A percentile compares a stretch with the other conserved stretches of the same genome.
Conservation (phyloP, 1,284 basidiomycete species). For the Testicularia cyperi region DNA sequence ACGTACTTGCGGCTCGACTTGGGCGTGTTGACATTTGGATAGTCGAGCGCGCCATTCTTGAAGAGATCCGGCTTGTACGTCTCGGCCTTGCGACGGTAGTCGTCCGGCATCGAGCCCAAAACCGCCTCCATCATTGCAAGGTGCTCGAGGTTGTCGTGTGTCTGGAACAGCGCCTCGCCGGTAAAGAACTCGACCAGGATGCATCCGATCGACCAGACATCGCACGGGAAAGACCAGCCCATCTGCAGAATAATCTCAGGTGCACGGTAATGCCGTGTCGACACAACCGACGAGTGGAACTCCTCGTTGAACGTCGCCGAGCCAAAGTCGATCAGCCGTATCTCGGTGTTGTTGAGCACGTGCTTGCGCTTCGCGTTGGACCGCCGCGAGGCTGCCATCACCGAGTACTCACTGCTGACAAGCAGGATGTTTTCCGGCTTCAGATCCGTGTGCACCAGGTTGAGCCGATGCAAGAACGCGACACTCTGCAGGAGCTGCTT, state of each 20-base stretch:
- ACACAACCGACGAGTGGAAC: conserved; percentile 97
- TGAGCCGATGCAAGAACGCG: conserved; percentile 86
- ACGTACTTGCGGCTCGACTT: conserved; percentile 93
- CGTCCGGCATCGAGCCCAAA: conserved; percentile 91
- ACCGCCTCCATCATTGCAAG: conserved; percentile 99
- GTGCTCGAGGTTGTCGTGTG: conserved; percentile 97
- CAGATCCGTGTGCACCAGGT: conserved; percentile 94
- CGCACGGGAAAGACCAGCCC: conserved; percentile 97
- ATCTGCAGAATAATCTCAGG: conserved; percentile 95
- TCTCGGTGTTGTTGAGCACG: conserved; percentile 83
- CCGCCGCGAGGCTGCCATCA: conserved; percentile 41
- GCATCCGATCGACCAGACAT: conserved; percentile 97
- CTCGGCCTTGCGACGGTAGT: conserved; percentile 67
- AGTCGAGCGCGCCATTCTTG: conserved; percentile 81
- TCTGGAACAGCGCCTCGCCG: conserved; percentile 95
- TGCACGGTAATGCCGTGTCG: conserved; percentile 95
- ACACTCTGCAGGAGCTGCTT: conserved; percentile 88
- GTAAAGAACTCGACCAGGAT: conserved; percentile 99
- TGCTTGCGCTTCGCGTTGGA: conserved; percentile 49
- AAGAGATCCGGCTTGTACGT: conserved; percentile 85
- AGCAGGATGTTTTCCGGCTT: conserved; percentile 85
- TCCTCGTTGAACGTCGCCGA: conserved; percentile 97
- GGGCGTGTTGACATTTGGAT: conserved; percentile 82
- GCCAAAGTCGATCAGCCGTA: conserved; percentile 97
- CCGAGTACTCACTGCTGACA: conserved; percentile 76